Conservation (phyloP, 495 filamentous ascomycete genomes). For the Penicillium longicatenatum region DNA sequence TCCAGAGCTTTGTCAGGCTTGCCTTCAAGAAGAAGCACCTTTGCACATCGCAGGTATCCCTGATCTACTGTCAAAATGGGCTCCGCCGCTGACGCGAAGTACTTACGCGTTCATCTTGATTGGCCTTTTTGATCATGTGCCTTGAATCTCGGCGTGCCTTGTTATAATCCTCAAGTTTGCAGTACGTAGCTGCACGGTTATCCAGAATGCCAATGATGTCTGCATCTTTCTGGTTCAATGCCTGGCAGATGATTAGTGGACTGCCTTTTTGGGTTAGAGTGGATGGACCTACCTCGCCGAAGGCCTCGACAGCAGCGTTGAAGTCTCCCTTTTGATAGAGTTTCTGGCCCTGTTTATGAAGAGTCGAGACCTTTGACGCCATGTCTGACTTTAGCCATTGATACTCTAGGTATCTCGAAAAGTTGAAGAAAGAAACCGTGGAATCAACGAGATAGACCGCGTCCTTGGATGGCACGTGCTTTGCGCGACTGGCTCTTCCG, state of each 20-base stretch:
- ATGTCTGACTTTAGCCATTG: background rate
- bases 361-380: conserved; percentile 10
- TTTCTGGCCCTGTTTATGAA: conserved; percentile 41
- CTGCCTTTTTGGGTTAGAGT: conserved; percentile 20
- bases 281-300: conserved; percentile 39
- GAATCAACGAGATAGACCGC: background rate
- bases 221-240: conserved; percentile 32
- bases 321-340: conserved; percentile 45
- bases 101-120: conserved; percentile 50
- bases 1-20: conserved; percentile 55
- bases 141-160: conserved; percentile 60
- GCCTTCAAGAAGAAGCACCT: conserved; percentile 57
- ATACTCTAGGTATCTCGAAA: background rate
- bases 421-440: background rate
- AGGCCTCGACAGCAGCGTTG: conserved; percentile 41
- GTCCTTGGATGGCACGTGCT: conserved; percentile 14
- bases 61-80: conserved; percentile 18
- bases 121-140: conserved; percentile 57
- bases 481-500: conserved; percentile 23
- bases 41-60: conserved; percentile 69
- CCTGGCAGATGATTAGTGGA: conserved; percentile 28
- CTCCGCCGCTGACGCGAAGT: background rate
- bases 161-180: conserved; percentile 56
- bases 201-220: conserved; percentile 52
- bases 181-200: conserved; percentile 61